Base-by-base conservation (phyloP, 2,329 filamentous ascomycete genomes). In the Anthostomella pinea region DNA sequence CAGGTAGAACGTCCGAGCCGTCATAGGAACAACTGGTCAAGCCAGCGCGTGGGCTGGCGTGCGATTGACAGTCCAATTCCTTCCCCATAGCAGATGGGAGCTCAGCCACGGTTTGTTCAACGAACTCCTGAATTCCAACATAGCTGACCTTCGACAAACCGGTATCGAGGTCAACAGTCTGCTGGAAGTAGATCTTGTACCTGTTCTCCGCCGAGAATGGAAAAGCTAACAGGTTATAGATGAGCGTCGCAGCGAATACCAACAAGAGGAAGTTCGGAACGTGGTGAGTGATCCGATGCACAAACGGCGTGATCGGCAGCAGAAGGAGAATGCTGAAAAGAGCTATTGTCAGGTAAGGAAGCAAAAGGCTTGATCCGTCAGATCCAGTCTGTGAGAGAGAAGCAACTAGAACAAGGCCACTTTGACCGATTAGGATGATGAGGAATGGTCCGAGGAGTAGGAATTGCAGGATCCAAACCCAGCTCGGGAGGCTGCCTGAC, bases 391-490 rank as follows among this genome's bases (percentile, higher is more conserved):
- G 90, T 40, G 82, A 73, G 14, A 89, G 70, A 2, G 86, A 79
- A 21, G 82, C 77, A 4, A 83, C 86, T 11, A 87, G 59, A 9
- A 91, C 66, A 3, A 97, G 72, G 1, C 77, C 84, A 17, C 90
- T 72, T 55, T 95, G 88, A 1, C 82, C 87, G 11, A 87, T 65
- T 14, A 97, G 61, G 41, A 93, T 82, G 29, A 95, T 69, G 30
- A 83, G 78, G 34, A 95, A 77, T 0, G 90, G 89, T 0, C 79
- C 85, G 8, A 94, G 67, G 11, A 96, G 58, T 3, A 97, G 67
- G 47, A 96, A 83, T 54, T 98, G 90, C 13, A 95, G 51, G 26
- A 93, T 63, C 93, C 93, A 98, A 13, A 85, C 81, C 85, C 85
- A 96, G 28, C 75, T 78, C 1, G 88, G 87, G 35, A 97, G 67